Evolutionary conservation across 2,329 filamentous ascomycete genomes (phyloP).

Genomic region (Bertia moriformis): DNA sequence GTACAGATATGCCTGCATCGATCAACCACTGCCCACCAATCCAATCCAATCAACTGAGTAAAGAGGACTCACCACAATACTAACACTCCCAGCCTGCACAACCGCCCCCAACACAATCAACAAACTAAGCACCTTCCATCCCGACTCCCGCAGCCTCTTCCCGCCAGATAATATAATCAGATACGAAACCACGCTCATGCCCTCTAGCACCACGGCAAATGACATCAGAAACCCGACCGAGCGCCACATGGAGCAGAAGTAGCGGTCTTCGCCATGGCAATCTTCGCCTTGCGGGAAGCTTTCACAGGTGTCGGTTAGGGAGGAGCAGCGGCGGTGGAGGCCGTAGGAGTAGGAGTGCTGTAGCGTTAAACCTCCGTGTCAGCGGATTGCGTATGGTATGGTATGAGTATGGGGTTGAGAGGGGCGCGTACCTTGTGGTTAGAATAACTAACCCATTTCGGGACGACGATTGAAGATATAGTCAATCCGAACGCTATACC

Average conservation of each 20-base stretch:
- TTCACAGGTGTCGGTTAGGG: conserved; percentile 45
- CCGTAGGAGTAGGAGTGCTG: conserved; percentile 25
- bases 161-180: conserved; percentile 64
- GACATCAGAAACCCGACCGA: conserved; percentile 78
- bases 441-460: conserved; percentile 29
- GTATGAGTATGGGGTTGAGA: no score
- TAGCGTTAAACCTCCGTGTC: no score
- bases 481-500: conserved; percentile 26
- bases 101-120: conserved; percentile 51
- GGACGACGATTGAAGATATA: conserved; percentile 25
- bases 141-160: conserved; percentile 63
- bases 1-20: conserved; percentile 27
- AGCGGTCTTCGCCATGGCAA: conserved; percentile 50
- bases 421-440: conserved; percentile 22
- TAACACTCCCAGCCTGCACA: conserved; percentile 66
- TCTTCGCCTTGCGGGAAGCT: conserved; percentile 55
- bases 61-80: conserved; percentile 56
- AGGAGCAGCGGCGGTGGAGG: conserved; percentile 69
- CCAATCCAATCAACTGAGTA: conserved; percentile 2
- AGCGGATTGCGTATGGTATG: no score
- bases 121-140: conserved; percentile 63
- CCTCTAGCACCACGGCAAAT: conserved; percentile 67
- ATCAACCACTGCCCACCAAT: conserved; percentile 2
- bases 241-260: conserved; percentile 87
- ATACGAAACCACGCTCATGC: conserved; percentile 69